phyloP scores from a whole-genome alignment of 208 protist genomes.

The Leishmania braziliensis region DNA sequence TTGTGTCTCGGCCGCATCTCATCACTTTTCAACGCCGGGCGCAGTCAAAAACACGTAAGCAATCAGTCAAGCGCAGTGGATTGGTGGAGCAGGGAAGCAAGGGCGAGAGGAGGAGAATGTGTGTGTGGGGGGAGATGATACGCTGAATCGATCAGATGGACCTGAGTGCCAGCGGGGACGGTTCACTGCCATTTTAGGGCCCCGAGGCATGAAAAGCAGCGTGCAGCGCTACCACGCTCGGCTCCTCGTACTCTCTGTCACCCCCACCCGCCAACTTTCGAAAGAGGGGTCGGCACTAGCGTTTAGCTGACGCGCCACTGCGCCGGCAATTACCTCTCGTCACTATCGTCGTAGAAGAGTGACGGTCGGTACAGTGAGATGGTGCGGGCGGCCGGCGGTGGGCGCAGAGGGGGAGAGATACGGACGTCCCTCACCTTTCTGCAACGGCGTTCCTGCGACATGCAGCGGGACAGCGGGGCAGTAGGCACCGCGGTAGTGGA shows the following conservation, averaged over 20 bases:
- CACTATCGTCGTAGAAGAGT: slow-evolving; percentile 22
- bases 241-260: neutral
- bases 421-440: neutral
- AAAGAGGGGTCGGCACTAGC: neutral
- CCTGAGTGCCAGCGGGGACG: neutral
- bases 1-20: neutral
- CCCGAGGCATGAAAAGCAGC: neutral
- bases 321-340: neutral
- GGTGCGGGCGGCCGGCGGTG: neutral
- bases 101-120: neutral
- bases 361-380: slow-evolving; percentile 15
- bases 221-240: neutral
- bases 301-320: neutral
- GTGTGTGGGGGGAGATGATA: neutral
- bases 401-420: slow-evolving; percentile 1
- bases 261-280: neutral
- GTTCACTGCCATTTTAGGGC: slow-evolving; percentile 16
- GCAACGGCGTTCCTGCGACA: slow-evolving; percentile 41
- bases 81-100: neutral
- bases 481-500: slow-evolving; percentile 34
- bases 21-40: neutral
- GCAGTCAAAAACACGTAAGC: neutral
- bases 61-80: no score
- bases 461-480: slow-evolving; percentile 32
- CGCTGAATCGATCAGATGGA: neutral